A percentile compares a stretch with the other conserved stretches of the same genome.
These are phyloP conservation scores for Globisporangium echinulatum DNA, from an alignment of 352 stramenopile species.

Conservation along the genomic window DNA sequence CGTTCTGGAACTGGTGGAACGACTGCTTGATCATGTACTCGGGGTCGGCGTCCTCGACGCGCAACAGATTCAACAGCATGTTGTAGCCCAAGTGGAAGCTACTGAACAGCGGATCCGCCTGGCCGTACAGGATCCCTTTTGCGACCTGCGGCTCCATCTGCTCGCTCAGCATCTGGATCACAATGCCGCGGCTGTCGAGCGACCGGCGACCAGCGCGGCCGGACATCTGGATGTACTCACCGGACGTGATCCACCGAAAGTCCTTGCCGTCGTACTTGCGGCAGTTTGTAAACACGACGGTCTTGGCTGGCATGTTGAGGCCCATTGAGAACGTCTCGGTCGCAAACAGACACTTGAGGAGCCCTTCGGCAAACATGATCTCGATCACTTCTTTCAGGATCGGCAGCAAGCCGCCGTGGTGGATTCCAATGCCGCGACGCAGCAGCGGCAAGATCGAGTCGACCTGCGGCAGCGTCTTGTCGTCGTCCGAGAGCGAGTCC, in stretches of 20 bases:
- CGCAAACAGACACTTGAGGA: constrained; percentile 98
- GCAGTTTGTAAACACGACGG: constrained; percentile 97
- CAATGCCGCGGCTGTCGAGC: constrained; percentile 96
- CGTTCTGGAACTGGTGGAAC: constrained; percentile 95
- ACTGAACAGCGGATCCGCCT: constrained; percentile 64
- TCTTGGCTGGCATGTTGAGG: constrained; percentile 99
- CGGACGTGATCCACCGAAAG: constrained; percentile 94
- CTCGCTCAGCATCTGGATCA: constrained; percentile 99
- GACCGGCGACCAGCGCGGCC: constrained; percentile 96
- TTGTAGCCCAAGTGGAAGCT: constrained; percentile 99
- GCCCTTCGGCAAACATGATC: constrained; percentile 89
- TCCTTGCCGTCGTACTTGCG: constrained; percentile 96
- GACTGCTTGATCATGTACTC: constrained; percentile 98
- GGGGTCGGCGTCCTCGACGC: constrained; percentile 94
- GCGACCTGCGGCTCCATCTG: constrained; percentile 97
- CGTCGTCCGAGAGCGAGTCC: constrained; percentile 94
- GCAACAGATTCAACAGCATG: constrained; percentile 99
- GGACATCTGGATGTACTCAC: constrained; percentile 95
- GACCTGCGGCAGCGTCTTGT: constrained; percentile 97
- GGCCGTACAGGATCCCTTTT: constrained; percentile 91
- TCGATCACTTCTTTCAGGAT: constrained; percentile 99
- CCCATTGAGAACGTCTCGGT: constrained; percentile 98
- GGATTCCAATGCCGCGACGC: constrained; percentile 98
- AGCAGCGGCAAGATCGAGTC: constrained; percentile 95
- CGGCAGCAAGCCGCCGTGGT: constrained; percentile 97